Base-by-base conservation (phyloP, 768 basidiomycete species). In the Lactarius psammicola region DNA sequence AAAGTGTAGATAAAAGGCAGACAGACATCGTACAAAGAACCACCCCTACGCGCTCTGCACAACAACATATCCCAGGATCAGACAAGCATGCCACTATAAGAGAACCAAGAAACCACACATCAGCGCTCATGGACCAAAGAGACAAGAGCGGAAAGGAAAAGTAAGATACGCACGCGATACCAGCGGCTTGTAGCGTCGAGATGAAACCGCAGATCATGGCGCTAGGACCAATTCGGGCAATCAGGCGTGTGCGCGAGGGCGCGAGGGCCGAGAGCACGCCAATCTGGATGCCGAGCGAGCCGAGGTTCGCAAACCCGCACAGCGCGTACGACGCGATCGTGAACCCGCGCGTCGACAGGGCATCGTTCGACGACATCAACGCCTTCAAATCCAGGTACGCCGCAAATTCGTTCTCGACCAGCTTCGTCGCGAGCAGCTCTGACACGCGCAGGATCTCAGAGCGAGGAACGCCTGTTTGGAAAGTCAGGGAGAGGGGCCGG, bases 221-320 rank as follows among this genome's bases (percentile, higher is more conserved):
- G 65, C 87, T 89, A 20, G 79, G 67, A 20, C 91, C 89, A 56
- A 87, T 80, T 10, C 80, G 81, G 33, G 89, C 87, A 70, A 96
- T 95, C 68, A 84, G 78, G 72, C 84, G 89, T 62, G 82, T 80
- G 67, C 87, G 84, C 28, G 87, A 80, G 4, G 89, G 89, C 26
- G 89, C 89, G 31, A 90, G 80, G 28, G 87, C 86, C 56, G 81
- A 79, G 57, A 90, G 79, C 73, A 90, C 89, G 72, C 89, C 89
- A 66, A 91, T 85, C 75, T 94, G 91, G 70, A 95, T 93, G 72
- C 94, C 94, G 30, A 94, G 79, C 8, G 91, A 91, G 62, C 89
- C 86, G 54, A 93, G 79, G 74, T 95, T 95, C 65, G 92, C 92
- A 72, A 96, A 96, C 11, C 95, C 95, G 75, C 93, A 95, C 18